Base-by-base conservation (phyloP, 177 flowering plant species). In the Vitis hybrid region DNA sequence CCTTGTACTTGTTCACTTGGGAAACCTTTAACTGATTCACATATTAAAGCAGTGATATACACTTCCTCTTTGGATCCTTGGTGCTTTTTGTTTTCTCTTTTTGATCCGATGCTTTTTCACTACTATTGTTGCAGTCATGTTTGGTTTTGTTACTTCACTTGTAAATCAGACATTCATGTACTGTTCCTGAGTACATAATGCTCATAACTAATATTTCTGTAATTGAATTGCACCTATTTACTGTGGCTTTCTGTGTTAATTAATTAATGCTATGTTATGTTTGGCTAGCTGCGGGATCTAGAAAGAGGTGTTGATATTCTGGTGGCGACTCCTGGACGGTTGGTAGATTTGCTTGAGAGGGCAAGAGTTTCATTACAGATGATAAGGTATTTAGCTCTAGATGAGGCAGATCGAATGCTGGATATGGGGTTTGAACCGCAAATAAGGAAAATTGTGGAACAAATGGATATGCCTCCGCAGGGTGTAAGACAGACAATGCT, bases 381-480 rank as follows among this genome's bases (percentile, higher is more conserved):
- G 90, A 80, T 90, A 31, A 84, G 70, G 67, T 89, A 85, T 75
- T 77, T 90, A 75, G 91, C 96, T 66, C 78, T 88, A 33, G 96
- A 90, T 72, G 96, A 90, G 82, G 92, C 93, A 53, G 92, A 90
- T 75, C 67, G 91, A 51, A 90, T 90, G 93, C 78, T 90, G 74
- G 96, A 90, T 78, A 90, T 90, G 93, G 96, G 96, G 48, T 89
- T 90, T 79, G 93, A 90, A 72, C 96, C 91, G n/a, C 93, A 90
- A 65, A 90, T 90, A 60, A 77, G 93, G 63, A 90, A 83, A 73
- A 89, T 90, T 65, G 93, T 90, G 55, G 84, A 88, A 55, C 88
- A 86, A 73, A 85, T 85, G 92, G 92, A 86, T 71, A 90, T 90
- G 97, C 90, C 97, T 68, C 89, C 73, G 10, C 89, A 68, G 16